phyloP scores from a whole-genome alignment of 495 filamentous ascomycete genomes.

The Penicillium alfredii region DNA sequence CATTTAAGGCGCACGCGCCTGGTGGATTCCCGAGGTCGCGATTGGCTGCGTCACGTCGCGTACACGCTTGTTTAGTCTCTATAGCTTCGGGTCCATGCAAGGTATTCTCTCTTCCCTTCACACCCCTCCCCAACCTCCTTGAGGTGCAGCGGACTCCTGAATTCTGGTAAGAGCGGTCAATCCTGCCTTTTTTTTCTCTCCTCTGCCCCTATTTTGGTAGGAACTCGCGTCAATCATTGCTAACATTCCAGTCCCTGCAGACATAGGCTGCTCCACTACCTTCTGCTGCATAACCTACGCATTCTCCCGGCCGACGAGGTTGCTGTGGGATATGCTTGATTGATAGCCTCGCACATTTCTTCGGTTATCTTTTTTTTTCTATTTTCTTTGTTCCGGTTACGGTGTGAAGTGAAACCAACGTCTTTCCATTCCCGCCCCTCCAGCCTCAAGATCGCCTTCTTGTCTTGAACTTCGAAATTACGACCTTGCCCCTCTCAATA shows the following conservation, averaged over 20 bases:
- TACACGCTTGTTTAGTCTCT: slow-evolving; percentile 35
- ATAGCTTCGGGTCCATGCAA: slow-evolving; percentile 40
- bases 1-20: slow-evolving; percentile 5
- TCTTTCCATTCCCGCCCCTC: slow-evolving; percentile 4
- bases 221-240: slow-evolving; percentile 9
- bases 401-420: too few species aligned
- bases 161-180: too few species aligned
- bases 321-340: slow-evolving; percentile 9
- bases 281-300: slow-evolving; percentile 21
- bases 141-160: slow-evolving; percentile 13
- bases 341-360: slow-evolving; percentile 5
- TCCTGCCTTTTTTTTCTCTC: neutral
- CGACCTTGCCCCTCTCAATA: neutral
- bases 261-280: slow-evolving; percentile 11
- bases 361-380: too few species aligned
- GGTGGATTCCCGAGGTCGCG: slow-evolving; percentile 17
- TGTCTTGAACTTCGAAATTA: neutral
- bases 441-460: neutral
- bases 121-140: slow-evolving; percentile 17
- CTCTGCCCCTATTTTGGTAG: slow-evolving; percentile 5
- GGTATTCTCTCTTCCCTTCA: slow-evolving; percentile 21
- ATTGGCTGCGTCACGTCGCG: slow-evolving; percentile 47
- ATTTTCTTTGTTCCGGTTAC: too few species aligned
- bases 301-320: slow-evolving; percentile 28
- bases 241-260: slow-evolving; percentile 29